phyloP scores from a whole-genome alignment of 805 yeast species.

The Osmozyma mogii region DNA sequence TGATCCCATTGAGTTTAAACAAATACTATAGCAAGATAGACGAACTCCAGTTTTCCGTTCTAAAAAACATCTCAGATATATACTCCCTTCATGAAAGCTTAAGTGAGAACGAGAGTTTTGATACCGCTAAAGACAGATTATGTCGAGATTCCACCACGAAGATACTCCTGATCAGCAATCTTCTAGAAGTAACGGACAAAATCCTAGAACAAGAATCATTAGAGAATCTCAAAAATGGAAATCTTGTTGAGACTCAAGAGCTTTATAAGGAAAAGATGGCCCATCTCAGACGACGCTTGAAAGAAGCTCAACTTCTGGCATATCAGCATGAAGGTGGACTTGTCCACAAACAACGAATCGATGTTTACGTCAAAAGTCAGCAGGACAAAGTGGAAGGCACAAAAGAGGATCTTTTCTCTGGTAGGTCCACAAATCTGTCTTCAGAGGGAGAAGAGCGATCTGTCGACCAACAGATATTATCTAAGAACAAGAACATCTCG shows the following conservation, averaged over 20 bases:
- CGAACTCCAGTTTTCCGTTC: too few species aligned
- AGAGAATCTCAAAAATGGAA: slow-evolving; percentile 1
- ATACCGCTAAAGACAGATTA: too few species aligned
- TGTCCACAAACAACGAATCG: slow-evolving; percentile 25
- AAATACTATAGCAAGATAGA: too few species aligned
- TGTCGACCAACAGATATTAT: slow-evolving; percentile 34
- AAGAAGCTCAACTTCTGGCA: slow-evolving; percentile 22
- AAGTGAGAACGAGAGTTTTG: slow-evolving; percentile 11
- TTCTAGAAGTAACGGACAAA: slow-evolving; percentile 12
- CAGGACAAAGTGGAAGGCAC: background rate
- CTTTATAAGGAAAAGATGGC: slow-evolving; percentile 15
- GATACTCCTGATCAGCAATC: slow-evolving; percentile 14
- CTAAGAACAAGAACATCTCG: slow-evolving; percentile 41
- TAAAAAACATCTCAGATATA: too few species aligned
- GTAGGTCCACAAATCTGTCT: slow-evolving; percentile 2
- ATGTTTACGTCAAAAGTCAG: slow-evolving; percentile 12
- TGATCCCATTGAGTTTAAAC: too few species aligned
- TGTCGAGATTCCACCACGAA: too few species aligned
- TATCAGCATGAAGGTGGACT: slow-evolving; percentile 19
- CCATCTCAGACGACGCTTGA: slow-evolving; percentile 17
- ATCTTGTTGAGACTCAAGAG: slow-evolving; percentile 7
- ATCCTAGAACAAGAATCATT: slow-evolving; percentile 4
- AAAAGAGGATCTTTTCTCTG: slow-evolving; percentile 7
- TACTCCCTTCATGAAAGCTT: slow-evolving; percentile 11
- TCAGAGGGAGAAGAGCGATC: slow-evolving; percentile 12